phyloP scores from a whole-genome alignment of 2,329 filamentous ascomycete genomes.

The Chrysoporthe austroafricana region DNA sequence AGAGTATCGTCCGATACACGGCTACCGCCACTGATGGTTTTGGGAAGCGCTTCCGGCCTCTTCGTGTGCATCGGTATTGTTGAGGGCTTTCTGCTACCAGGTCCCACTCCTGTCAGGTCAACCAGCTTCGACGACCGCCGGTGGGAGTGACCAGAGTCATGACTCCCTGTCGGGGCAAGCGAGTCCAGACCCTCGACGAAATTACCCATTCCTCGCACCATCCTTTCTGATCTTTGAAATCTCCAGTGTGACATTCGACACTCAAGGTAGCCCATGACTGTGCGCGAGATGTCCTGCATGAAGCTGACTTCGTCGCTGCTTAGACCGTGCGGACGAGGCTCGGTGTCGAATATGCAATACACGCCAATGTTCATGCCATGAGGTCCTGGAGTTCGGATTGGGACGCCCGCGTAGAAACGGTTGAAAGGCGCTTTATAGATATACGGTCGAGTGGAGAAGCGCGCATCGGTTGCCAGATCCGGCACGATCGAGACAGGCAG shows the following conservation, averaged over 20 bases:
- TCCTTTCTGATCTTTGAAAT: constrained; percentile 40
- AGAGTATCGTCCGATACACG: constrained; percentile 2
- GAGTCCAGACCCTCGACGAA: constrained; percentile 40
- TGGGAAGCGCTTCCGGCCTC: not conserved
- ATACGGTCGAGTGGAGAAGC: constrained; percentile 36
- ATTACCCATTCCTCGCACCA: constrained; percentile 41
- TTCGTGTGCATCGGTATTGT: not conserved
- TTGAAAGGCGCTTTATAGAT: constrained; percentile 32
- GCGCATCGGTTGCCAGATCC: constrained; percentile 39
- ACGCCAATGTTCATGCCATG: constrained; percentile 49
- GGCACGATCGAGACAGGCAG: constrained; percentile 41
- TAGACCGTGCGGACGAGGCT: constrained; percentile 34
- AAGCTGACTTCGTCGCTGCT: constrained; percentile 35
- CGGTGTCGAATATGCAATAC: constrained; percentile 41
- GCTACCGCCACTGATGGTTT: not conserved
- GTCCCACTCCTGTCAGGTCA: not conserved
- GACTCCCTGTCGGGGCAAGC: not conserved
- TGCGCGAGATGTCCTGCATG: constrained; percentile 34
- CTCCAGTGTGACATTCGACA: constrained; percentile 34
- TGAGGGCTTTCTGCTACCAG: not conserved
- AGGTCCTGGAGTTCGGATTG: constrained; percentile 41
- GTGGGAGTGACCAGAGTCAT: constrained; percentile 13
- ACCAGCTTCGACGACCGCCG: constrained; percentile 10
- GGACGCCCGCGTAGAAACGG: constrained; percentile 47
- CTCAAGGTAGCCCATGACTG: constrained; percentile 44